A percentile compares a stretch with the other conserved stretches of the same genome.
phyloP scores from a whole-genome alignment of 345 rosid species.

The Theobroma cacao region DNA sequence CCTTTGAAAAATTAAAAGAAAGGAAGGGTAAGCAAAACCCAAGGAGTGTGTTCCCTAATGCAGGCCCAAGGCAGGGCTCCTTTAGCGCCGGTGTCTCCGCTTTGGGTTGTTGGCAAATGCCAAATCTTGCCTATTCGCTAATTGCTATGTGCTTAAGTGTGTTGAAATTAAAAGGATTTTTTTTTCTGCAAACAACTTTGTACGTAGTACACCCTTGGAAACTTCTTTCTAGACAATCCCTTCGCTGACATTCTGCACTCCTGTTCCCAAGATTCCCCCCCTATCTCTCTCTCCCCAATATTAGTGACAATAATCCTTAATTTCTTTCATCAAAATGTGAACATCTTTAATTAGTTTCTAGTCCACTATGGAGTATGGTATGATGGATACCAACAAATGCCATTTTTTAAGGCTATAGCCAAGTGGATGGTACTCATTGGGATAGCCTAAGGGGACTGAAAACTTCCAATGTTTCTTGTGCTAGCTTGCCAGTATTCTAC shows the following conservation, averaged over 20 bases:
- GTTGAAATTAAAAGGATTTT: not conserved
- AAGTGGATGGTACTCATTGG: not conserved
- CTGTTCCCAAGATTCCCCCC: conserved; percentile 42
- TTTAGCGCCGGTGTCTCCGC: conserved; percentile 74
- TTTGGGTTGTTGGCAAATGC: conserved; percentile 23
- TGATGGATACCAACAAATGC: no score
- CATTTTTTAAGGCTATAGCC: not conserved
- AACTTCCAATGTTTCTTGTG: not conserved
- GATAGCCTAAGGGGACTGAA: not conserved
- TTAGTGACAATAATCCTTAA: not conserved
- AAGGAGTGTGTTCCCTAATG: conserved; percentile 52
- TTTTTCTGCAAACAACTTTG: conserved; percentile 2
- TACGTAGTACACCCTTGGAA: conserved; percentile 19
- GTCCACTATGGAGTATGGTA: not conserved
- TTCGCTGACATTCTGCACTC: conserved; percentile 58
- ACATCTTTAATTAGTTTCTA: not conserved
- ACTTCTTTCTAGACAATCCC: conserved; percentile 36
- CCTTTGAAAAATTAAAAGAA: not conserved
- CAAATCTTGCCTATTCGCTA: conserved; percentile 13
- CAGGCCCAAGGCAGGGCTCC: conserved; percentile 52
- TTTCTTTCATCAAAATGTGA: not conserved
- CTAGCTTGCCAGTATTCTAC: no score
- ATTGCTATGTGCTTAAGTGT: conserved; percentile 3
- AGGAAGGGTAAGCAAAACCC: conserved; percentile 30
- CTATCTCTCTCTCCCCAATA: not conserved